Evolutionary conservation across 2,329 filamentous ascomycete genomes (phyloP).

Genomic region (Hirsutella thompsonii): DNA sequence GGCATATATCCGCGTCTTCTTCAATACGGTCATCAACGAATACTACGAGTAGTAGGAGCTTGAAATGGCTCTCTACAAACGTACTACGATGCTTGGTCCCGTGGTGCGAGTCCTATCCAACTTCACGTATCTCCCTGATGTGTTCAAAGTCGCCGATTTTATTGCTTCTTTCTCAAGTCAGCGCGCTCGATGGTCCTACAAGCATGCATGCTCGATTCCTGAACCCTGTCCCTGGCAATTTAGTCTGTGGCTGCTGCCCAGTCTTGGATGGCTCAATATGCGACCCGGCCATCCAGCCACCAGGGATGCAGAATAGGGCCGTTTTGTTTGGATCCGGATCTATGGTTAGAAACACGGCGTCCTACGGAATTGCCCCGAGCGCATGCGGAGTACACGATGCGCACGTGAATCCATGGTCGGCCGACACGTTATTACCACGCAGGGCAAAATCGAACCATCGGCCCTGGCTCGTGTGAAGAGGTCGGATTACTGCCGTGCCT

Average conservation of each 20-base stretch:
- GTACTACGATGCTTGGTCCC: background rate
- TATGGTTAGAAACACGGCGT: conserved; percentile 2
- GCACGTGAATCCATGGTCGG: too few species aligned
- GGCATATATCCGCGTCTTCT: background rate
- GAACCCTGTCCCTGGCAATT: conserved; percentile 4
- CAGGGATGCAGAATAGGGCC: background rate
- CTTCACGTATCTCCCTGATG: background rate
- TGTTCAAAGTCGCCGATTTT: background rate
- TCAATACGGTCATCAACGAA: background rate
- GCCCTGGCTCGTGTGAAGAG: background rate
- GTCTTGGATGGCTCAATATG: conserved; percentile 1
- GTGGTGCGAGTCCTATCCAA: background rate
- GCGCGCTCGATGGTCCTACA: conserved; percentile 5
- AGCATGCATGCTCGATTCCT: conserved; percentile 4
- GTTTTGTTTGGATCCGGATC: conserved; percentile 4
- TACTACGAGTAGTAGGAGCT: background rate
- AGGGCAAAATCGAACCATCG: background rate
- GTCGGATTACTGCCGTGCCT: background rate
- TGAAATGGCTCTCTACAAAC: background rate
- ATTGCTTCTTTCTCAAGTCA: conserved; percentile 1
- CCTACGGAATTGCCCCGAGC: background rate
- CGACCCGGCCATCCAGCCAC: background rate
- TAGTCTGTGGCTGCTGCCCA: conserved; percentile 2
- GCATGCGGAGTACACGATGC: too few species aligned
- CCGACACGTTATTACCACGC: too few species aligned